These are phyloP conservation scores for Trichosporon inkin DNA, from an alignment of 1,284 basidiomycete genomes.

Conservation along the genomic window DNA sequence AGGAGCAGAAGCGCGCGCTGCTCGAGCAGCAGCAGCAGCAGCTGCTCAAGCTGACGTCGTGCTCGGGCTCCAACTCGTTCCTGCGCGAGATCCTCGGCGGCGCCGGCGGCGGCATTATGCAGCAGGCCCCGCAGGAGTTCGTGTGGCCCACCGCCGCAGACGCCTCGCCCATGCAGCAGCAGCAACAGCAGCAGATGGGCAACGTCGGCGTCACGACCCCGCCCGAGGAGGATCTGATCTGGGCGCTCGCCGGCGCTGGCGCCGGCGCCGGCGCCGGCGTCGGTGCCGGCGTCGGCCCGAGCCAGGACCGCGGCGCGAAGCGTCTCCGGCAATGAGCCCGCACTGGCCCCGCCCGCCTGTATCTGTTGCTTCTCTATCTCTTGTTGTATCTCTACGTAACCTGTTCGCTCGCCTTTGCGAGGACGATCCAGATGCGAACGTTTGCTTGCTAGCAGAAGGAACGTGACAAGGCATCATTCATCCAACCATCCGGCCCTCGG, in stretches of 20 bases:
- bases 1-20: constrained; percentile 41
- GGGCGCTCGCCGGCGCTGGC: constrained; percentile 17
- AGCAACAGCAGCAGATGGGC: neutral
- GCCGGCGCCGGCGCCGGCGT: constrained; percentile 10
- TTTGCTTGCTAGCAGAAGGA: no score
- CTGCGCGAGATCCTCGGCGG: constrained; percentile 23
- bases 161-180: neutral
- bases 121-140: constrained; percentile 16
- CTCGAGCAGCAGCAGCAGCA: constrained; percentile 45
- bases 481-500: no score
- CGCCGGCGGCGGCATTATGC: neutral
- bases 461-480: no score
- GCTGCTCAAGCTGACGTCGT: constrained; percentile 32
- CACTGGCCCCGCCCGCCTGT: no score
- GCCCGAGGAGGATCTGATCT: constrained; percentile 23
- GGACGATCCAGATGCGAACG: no score
- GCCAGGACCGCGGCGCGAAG: neutral
- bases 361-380: no score
- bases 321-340: constrained; percentile 1
- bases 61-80: constrained; percentile 12
- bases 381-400: no score
- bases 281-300: neutral
- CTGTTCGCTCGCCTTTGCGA: no score
- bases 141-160: constrained; percentile 21
- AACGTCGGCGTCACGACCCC: constrained; percentile 12